Evolutionary conservation across 148 eudicot genomes (phyloP).

Genomic region (Chenopodium quinoa): DNA sequence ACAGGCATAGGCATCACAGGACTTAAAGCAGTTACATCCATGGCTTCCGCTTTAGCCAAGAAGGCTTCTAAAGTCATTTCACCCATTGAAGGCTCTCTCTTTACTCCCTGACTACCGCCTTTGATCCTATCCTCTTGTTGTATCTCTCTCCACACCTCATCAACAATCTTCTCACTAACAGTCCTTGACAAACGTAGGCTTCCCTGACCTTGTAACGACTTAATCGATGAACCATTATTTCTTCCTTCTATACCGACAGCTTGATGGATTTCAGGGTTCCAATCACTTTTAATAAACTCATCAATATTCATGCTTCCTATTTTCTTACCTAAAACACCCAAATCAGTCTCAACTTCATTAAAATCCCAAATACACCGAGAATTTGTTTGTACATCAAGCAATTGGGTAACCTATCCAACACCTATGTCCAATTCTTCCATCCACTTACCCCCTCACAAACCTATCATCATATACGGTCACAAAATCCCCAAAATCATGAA

Average conservation of each 20-base stretch:
- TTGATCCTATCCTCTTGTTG: slow-evolving; percentile 30
- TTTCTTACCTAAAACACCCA: slow-evolving; percentile 14
- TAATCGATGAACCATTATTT: slow-evolving; percentile 33
- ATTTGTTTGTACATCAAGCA: neutral
- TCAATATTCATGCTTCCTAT: slow-evolving; percentile 44
- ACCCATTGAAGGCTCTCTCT: slow-evolving; percentile 50
- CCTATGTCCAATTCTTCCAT: slow-evolving; percentile 36
- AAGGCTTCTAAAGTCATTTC: slow-evolving; percentile 75
- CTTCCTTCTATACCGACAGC: slow-evolving; percentile 27
- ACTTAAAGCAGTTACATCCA: slow-evolving; percentile 41
- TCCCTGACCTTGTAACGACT: slow-evolving; percentile 47
- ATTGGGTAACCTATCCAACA: slow-evolving; percentile 19
- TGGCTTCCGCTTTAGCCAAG: slow-evolving; percentile 61
- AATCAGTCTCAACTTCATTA: slow-evolving; percentile 23
- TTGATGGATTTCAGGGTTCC: slow-evolving; percentile 33
- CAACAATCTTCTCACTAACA: slow-evolving; percentile 52
- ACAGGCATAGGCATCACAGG: slow-evolving; percentile 37
- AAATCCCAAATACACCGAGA: slow-evolving; percentile 19
- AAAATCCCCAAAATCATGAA: slow-evolving; percentile 16
- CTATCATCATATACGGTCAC: slow-evolving; percentile 7
- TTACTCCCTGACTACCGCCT: slow-evolving; percentile 30
- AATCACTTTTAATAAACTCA: slow-evolving; percentile 36
- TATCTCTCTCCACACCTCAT: slow-evolving; percentile 45
- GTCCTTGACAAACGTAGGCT: slow-evolving; percentile 44
- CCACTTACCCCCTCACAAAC: slow-evolving; percentile 30